These are phyloP conservation scores for Ophiostoma sp. DNA, from an alignment of 2,329 filamentous ascomycete species.

Conservation along the genomic window DNA sequence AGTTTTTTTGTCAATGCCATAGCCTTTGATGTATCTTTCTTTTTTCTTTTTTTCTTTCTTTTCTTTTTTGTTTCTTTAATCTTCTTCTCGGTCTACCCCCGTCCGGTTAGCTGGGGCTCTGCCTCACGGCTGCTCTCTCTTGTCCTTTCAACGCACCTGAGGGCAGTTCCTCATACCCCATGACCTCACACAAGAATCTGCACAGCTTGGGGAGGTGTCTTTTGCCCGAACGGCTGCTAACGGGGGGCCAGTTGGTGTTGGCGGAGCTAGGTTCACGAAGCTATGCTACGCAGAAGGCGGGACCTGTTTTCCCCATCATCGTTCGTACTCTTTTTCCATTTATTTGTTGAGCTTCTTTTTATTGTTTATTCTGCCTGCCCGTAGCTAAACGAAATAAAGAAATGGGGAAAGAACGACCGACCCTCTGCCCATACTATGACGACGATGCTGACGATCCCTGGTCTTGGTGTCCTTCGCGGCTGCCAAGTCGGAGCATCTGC, in stretches of 20 bases:
- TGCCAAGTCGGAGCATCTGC: neutral
- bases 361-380: neutral
- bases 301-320: neutral
- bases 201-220: neutral
- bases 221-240: neutral
- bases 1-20: neutral
- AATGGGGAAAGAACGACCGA: slow-evolving; percentile 2
- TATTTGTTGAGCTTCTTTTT: neutral
- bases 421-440: neutral
- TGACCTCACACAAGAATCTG: neutral
- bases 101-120: neutral
- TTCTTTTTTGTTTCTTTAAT: neutral
- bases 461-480: neutral
- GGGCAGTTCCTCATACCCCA: neutral
- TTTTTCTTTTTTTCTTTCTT: neutral
- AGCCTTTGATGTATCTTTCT: neutral
- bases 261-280: neutral
- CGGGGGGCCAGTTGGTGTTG: neutral
- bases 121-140: neutral
- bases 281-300: neutral
- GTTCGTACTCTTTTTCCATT: neutral
- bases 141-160: neutral
- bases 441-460: neutral
- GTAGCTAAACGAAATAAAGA: neutral
- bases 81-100: neutral